These are phyloP conservation scores for Juglanconis sp. DNA, from an alignment of 2,329 filamentous ascomycete genomes.

Conservation along the genomic window DNA sequence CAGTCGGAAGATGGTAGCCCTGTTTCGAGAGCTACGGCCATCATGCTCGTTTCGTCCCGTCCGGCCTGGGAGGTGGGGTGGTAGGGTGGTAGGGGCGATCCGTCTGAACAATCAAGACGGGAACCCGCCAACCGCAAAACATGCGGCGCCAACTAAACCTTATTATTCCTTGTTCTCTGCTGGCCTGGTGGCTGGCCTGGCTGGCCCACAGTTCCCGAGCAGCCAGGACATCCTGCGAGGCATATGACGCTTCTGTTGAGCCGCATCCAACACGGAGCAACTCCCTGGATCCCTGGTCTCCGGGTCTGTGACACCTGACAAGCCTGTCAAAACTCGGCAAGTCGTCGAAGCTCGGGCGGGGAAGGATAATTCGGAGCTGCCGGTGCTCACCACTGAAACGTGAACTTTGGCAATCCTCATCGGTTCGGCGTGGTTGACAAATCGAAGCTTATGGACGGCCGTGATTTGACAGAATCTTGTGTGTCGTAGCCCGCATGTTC, in stretches of 20 bases:
- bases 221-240: too few relatives aligned
- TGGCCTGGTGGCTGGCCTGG: too few relatives aligned
- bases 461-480: too few relatives aligned
- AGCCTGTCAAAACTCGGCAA: neutral
- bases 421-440: too few relatives aligned
- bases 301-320: neutral
- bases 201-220: too few relatives aligned
- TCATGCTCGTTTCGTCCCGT: neutral
- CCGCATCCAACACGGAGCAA: too few relatives aligned
- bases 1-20: slow-evolving; percentile 4
- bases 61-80: neutral
- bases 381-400: neutral
- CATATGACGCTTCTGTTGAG: too few relatives aligned
- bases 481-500: too few relatives aligned
- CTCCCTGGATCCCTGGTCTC: neutral
- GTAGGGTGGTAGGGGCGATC: neutral
- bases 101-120: neutral
- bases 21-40: neutral
- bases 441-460: too few relatives aligned
- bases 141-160: neutral
- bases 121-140: neutral
- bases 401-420: too few relatives aligned
- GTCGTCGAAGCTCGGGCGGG: neutral
- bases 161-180: neutral
- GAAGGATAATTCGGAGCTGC: neutral